A percentile compares a stretch with the other conserved stretches of the same genome.
Conservation (phyloP, 768 basidiomycete species). For the Amanita exitialis region DNA sequence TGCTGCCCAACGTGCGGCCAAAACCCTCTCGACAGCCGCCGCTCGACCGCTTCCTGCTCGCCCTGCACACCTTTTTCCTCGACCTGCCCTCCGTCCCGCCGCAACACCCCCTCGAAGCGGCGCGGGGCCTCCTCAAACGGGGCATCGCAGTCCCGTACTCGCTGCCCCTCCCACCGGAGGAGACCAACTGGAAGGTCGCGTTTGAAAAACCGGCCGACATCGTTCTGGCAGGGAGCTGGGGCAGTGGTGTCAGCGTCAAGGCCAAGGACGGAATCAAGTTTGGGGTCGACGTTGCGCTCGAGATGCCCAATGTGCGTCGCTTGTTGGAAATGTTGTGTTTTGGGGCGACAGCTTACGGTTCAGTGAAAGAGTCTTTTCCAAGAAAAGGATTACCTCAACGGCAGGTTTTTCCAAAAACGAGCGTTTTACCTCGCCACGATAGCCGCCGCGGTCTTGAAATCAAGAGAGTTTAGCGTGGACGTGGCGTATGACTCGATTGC, state of each 20-base stretch:
- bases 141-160: slow-evolving; percentile 61
- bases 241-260: slow-evolving; percentile 66
- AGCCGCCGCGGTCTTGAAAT: slow-evolving; percentile 44
- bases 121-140: slow-evolving; percentile 40
- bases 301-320: slow-evolving; percentile 73
- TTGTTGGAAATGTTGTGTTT: neutral
- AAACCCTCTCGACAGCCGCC: slow-evolving; percentile 45
- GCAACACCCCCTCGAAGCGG: slow-evolving; percentile 58
- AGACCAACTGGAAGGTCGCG: slow-evolving; percentile 82
- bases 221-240: slow-evolving; percentile 80
- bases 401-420: slow-evolving; percentile 86
- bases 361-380: slow-evolving; percentile 66
- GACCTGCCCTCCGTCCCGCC: slow-evolving; percentile 46
- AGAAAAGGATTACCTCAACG: slow-evolving; percentile 89
- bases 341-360: neutral
- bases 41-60: slow-evolving; percentile 58
- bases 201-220: slow-evolving; percentile 75
- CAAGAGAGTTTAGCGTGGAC: slow-evolving; percentile 45
- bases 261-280: slow-evolving; percentile 55
- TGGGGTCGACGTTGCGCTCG: slow-evolving; percentile 70
- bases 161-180: slow-evolving; percentile 59
- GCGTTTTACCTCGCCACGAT: slow-evolving; percentile 82
- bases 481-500: slow-evolving; percentile 45
- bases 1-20: slow-evolving; percentile 68
- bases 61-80: slow-evolving; percentile 57